A percentile compares a stretch with the other conserved stretches of the same genome.
phyloP scores from a whole-genome alignment of 108 stramenopile species.

The Mediolabrus comicus region DNA sequence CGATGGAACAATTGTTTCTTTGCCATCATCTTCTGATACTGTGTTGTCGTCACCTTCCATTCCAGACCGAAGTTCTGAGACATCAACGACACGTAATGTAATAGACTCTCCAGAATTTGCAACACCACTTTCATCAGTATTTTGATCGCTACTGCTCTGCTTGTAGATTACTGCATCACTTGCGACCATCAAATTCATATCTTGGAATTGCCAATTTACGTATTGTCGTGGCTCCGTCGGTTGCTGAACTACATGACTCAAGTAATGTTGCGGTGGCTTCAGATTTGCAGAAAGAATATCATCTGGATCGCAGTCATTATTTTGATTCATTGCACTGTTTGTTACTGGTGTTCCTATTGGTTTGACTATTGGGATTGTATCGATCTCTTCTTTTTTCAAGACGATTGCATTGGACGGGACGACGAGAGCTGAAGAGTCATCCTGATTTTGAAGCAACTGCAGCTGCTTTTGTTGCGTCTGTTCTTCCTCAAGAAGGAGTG shows the following conservation, averaged over 20 bases:
- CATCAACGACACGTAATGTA: constrained; percentile 12
- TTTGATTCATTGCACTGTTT: not conserved
- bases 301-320: constrained; percentile 11
- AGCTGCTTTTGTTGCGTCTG: not conserved
- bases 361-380: constrained; percentile 2
- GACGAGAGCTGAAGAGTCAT: not conserved
- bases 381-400: not conserved
- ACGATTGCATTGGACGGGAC: constrained; percentile 2
- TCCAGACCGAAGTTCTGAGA: not conserved
- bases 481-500: constrained; percentile 33
- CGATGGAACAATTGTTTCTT: constrained; percentile 1
- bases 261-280: constrained; percentile 45
- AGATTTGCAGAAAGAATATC: constrained; percentile 21
- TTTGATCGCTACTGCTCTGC: not conserved
- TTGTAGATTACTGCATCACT: constrained; percentile 69
- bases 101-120: not conserved
- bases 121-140: not conserved
- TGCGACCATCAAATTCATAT: constrained; percentile 69
- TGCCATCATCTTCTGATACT: not conserved
- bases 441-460: not conserved
- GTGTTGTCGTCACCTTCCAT: constrained; percentile 6
- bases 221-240: constrained; percentile 61
- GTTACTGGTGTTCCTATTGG: constrained; percentile 6
- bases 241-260: constrained; percentile 29
- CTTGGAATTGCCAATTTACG: constrained; percentile 73